Base-by-base conservation (phyloP, 805 yeast species). In the Candida germanica region DNA sequence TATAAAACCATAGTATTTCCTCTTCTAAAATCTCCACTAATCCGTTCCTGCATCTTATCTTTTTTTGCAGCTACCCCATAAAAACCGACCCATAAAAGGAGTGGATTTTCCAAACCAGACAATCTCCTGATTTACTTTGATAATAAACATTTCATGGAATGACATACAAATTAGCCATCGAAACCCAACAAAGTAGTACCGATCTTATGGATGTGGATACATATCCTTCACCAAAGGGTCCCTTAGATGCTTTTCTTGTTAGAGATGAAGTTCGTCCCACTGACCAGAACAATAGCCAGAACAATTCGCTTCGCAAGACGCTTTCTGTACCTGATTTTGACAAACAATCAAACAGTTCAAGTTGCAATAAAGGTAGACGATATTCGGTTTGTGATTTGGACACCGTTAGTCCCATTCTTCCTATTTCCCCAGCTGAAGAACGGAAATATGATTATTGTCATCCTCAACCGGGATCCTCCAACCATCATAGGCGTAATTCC, bases 401-500 rank as follows among this genome's bases (percentile, higher is more conserved):
- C 28, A 33, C 43, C 3, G 13, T 3, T 3, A 31, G 31, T 27
- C 26, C 35, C 6, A 17, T 26, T 9, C 14, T 27, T 11, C 40
- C 44, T 4, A 36, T 37, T 5, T 25, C 34, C 6, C 44, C 47
- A 13, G 22, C 26, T 10, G 37, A 24, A 7, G 36, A 28, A 10
- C 29, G 24, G 11, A 26, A 28, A 27, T 15, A 15, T 10, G 35
- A 31, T 8, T 34, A 16, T 20, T n/a, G n/a, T n/a, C n/a, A n/a
- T n/a, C 22, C 28, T 15, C 33, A 29, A 10, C 14, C 19, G 3
- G 11, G 21, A n/a, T 4, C 10, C 12, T 7, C n/a, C 4, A 39
- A 42, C 16, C 79, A 73, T 46, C 61, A 59, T 24, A 43, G 77
- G 29, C 50, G 75, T 25, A 58, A 67, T n/a, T 63, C 75, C 0